phyloP scores from a whole-genome alignment of 2,329 filamentous ascomycete genomes.

The Colletotrichum sp. region DNA sequence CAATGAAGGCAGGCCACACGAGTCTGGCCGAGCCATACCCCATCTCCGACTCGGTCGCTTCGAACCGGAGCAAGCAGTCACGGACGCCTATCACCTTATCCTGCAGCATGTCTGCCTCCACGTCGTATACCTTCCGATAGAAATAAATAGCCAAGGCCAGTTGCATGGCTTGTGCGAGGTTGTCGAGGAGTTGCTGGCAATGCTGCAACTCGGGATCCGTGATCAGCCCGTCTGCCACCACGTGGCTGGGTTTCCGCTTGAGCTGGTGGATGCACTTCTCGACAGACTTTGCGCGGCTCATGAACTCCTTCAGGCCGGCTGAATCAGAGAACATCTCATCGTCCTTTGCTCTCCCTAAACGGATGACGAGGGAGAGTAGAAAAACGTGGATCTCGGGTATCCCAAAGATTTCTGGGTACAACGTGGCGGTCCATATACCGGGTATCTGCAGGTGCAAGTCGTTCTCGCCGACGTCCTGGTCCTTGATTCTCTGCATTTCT shows the following conservation, averaged over 20 bases:
- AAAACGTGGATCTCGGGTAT: constrained; percentile 39
- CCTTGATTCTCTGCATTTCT: constrained; percentile 35
- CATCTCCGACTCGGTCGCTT: constrained; percentile 25
- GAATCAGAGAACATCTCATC: constrained; percentile 22
- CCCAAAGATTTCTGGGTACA: constrained; percentile 46
- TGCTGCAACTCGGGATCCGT: neutral
- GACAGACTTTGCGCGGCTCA: constrained; percentile 33
- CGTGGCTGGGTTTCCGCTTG: neutral
- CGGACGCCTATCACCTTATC: constrained; percentile 32
- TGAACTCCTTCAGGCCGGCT: constrained; percentile 31
- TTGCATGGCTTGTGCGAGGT: constrained; percentile 37
- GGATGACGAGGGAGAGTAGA: constrained; percentile 37
- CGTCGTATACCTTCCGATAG: constrained; percentile 41
- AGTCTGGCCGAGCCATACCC: constrained; percentile 32
- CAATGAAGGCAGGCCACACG: constrained; percentile 43
- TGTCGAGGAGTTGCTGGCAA: constrained; percentile 24
- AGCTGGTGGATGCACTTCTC: constrained; percentile 34
- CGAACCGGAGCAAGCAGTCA: constrained; percentile 33
- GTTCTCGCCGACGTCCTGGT: constrained; percentile 40
- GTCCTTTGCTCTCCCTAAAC: constrained; percentile 41
- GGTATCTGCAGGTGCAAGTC: constrained; percentile 41
- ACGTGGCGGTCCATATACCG: constrained; percentile 37
- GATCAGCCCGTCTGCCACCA: neutral
- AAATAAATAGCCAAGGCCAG: constrained; percentile 41
- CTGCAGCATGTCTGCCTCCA: constrained; percentile 38